Base-by-base conservation (phyloP, 2,329 filamentous ascomycete species). In the Fusarium brachygibbosum region DNA sequence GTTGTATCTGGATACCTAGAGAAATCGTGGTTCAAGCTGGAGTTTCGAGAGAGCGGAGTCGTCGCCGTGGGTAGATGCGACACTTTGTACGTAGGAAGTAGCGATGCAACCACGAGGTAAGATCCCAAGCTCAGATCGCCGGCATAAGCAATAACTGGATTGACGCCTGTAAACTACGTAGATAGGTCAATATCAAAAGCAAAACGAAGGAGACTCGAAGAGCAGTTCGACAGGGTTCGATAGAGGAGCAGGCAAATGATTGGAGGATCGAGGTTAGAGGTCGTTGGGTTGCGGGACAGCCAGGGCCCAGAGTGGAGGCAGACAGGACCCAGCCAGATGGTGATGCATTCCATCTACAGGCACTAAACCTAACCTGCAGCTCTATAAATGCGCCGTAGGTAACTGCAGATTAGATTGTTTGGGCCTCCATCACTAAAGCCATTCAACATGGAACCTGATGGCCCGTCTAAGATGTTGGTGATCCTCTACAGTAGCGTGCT, bases 191-290 rank as follows among this genome's bases (percentile, higher is more conserved):
- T 63, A 45, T 64, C 52, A 69, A 51, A 64, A 70, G 61, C 69
- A 63, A 74, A 74, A 70, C 71, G 66, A 74, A 63, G 62, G 72
- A 73, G 68, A 55, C 58, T 71, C 44, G 64, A 74, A 46, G 62
- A 65, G 58, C 67, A 73, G 56, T 56, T 46, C 25, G 63, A 66
- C 70, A 73, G 72, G 72, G 72, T 71, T 68, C 61, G 58, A 65
- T 58, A 71, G 59, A 66, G 61, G 42, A 72, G 68, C 35, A 63
- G 50, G 37, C 38, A 63, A 64, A 11, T 74, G 71, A 74, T 74
- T 74, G 71, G 71, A 74, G 69, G 69, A 74, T 69, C 61, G 54
- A 59, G 35, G 48, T 51, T 37, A 53, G 60, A 69, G 41, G 68
- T 57, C 48, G 63, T 60, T 59, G 63, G 48, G 42, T 55, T 68